phyloP scores from a whole-genome alignment of 768 basidiomycete species.

The Mycena kentingensis region DNA sequence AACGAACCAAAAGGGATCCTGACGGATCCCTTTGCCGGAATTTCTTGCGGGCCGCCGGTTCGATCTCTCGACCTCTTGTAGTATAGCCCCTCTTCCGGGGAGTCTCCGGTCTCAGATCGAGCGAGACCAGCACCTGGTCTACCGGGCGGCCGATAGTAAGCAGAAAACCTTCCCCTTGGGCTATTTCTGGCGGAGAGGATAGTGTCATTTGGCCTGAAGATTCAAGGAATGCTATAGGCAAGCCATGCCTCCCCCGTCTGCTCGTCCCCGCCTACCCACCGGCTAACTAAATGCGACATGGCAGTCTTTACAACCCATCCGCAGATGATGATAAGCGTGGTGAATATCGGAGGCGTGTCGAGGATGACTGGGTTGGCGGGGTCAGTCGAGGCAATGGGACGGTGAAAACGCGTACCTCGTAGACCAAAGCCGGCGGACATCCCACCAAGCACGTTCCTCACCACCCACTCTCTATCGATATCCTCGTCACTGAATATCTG shows the following conservation, averaged over 20 bases:
- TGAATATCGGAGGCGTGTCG: constrained; percentile 73
- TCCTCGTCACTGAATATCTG: constrained; percentile 70
- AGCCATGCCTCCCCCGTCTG: constrained; percentile 70
- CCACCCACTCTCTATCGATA: constrained; percentile 81
- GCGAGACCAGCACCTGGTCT: no score
- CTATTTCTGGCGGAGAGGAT: no score
- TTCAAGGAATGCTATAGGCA: constrained; percentile 77
- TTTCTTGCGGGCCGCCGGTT: no score
- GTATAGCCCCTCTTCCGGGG: no score
- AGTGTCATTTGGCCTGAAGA: no score
- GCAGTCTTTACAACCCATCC: constrained; percentile 76
- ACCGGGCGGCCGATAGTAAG: no score
- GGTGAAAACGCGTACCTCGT: constrained; percentile 52
- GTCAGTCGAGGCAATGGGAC: not conserved
- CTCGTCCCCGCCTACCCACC: constrained; percentile 66
- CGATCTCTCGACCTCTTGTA: no score
- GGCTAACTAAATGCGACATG: constrained; percentile 60
- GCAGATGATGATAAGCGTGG: constrained; percentile 69
- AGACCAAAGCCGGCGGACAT: constrained; percentile 87
- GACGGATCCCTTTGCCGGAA: no score
- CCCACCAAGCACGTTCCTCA: constrained; percentile 81
- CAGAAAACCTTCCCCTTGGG: no score
- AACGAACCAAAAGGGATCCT: no score
- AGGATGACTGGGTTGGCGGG: constrained; percentile 63
- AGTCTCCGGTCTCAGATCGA: no score